phyloP scores from a whole-genome alignment of 2,329 filamentous ascomycete genomes.

The Fusarium sp. region DNA sequence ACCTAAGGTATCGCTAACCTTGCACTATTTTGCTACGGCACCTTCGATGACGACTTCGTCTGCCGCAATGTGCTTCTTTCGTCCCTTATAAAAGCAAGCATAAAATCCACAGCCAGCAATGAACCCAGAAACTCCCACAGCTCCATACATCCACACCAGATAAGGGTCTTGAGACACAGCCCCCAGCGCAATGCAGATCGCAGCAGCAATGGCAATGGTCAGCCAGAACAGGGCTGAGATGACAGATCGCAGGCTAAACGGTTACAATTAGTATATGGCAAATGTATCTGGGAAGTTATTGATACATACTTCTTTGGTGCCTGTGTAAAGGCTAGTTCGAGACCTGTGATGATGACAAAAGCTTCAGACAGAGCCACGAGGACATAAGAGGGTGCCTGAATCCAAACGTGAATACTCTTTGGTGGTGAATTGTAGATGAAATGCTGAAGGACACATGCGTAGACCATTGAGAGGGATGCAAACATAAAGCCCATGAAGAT shows the following conservation, averaged over 20 bases:
- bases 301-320: slow-evolving; percentile 9
- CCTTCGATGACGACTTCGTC: slow-evolving; percentile 7
- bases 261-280: neutral
- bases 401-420: slow-evolving; percentile 15
- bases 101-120: slow-evolving; percentile 10
- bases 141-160: slow-evolving; percentile 16
- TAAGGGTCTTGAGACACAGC: slow-evolving; percentile 6
- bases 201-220: slow-evolving; percentile 6
- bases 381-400: neutral
- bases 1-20: too few species aligned
- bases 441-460: slow-evolving; percentile 4
- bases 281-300: rapidly evolving
- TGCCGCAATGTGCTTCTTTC: neutral
- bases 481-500: slow-evolving; percentile 22
- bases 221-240: slow-evolving; percentile 18
- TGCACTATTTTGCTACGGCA: neutral
- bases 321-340: slow-evolving; percentile 8
- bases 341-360: slow-evolving; percentile 10
- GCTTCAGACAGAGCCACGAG: neutral
- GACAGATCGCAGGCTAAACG: neutral
- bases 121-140: slow-evolving; percentile 3
- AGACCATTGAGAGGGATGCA: slow-evolving; percentile 8
- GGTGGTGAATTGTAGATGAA: slow-evolving; percentile 11
- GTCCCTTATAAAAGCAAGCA: slow-evolving; percentile 1
- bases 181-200: slow-evolving; percentile 2